Conservation (phyloP, 78 protist species). For the Cavenderia fasciculata region DNA sequence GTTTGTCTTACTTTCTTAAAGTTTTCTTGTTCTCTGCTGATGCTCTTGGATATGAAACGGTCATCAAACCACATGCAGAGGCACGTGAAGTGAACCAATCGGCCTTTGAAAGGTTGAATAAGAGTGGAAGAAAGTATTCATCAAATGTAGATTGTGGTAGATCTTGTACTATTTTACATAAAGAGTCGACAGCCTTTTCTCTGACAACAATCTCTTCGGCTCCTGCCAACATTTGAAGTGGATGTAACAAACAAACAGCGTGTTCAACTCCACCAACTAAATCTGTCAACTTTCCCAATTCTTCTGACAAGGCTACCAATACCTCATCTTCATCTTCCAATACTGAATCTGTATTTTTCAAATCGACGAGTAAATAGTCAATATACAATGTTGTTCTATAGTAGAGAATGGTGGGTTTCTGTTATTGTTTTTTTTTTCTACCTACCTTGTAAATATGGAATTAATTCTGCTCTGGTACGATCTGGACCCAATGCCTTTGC, state of each 20-base stretch:
- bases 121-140: slow-evolving; percentile 78
- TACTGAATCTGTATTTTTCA: slow-evolving; percentile 70
- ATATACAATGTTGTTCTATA: not conserved
- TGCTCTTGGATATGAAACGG: slow-evolving; percentile 80
- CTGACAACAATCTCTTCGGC: slow-evolving; percentile 97
- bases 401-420: not conserved
- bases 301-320: slow-evolving; percentile 93
- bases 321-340: slow-evolving; percentile 97
- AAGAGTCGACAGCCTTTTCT: slow-evolving; percentile 95
- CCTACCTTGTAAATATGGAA: slow-evolving; percentile 95
- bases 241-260: slow-evolving; percentile 86
- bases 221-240: slow-evolving; percentile 92
- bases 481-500: slow-evolving; percentile 96
- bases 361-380: not conserved
- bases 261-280: slow-evolving; percentile 95
- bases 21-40: slow-evolving; percentile 67
- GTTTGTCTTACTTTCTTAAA: slow-evolving; percentile 76
- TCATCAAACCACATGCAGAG: slow-evolving; percentile 94
- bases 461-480: slow-evolving; percentile 94
- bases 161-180: slow-evolving; percentile 73
- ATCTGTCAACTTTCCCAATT: slow-evolving; percentile 92
- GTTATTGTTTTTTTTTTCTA: not conserved
- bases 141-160: slow-evolving; percentile 68
- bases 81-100: slow-evolving; percentile 96
- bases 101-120: slow-evolving; percentile 86